Evolutionary conservation across 2,329 filamentous ascomycete genomes (phyloP).

Genomic region (Thelonectria blattea): DNA sequence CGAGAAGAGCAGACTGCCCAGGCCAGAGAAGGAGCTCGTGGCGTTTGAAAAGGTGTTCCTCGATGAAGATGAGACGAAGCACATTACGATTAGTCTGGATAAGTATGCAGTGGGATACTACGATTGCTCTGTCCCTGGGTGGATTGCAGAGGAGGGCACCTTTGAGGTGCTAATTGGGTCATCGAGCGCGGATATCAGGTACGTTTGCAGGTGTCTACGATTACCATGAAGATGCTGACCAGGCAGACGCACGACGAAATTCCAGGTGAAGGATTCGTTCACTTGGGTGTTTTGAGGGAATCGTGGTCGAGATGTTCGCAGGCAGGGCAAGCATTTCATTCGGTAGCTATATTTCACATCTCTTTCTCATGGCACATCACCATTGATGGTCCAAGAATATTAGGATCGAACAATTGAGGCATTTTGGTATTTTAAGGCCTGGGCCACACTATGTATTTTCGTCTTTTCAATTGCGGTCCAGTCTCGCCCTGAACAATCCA

Average conservation of each 20-base stretch:
- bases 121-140: conserved; percentile 62
- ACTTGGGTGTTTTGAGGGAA: conserved; percentile 64
- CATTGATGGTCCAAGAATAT: not conserved
- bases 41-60: conserved; percentile 71
- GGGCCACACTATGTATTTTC: not conserved
- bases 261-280: conserved; percentile 68
- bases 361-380: not conserved
- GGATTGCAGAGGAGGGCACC: conserved; percentile 69
- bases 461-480: not conserved
- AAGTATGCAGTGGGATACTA: conserved; percentile 66
- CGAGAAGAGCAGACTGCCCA: conserved; percentile 64
- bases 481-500: conserved; percentile 2
- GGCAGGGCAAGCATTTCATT: not conserved
- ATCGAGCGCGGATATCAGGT: conserved; percentile 69
- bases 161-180: conserved; percentile 68
- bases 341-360: not conserved
- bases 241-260: conserved; percentile 53
- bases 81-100: conserved; percentile 53
- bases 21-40: conserved; percentile 73
- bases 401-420: not conserved
- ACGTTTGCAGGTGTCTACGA: conserved; percentile 31
- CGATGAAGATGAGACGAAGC: conserved; percentile 60
- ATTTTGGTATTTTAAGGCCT: not conserved
- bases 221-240: conserved; percentile 9
- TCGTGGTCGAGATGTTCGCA: not conserved